Evolutionary conservation across 2,329 filamentous ascomycete species (phyloP), one percentile per base, ranked within the genome.

Genomic region (Ophiostoma perfectum): DNA sequence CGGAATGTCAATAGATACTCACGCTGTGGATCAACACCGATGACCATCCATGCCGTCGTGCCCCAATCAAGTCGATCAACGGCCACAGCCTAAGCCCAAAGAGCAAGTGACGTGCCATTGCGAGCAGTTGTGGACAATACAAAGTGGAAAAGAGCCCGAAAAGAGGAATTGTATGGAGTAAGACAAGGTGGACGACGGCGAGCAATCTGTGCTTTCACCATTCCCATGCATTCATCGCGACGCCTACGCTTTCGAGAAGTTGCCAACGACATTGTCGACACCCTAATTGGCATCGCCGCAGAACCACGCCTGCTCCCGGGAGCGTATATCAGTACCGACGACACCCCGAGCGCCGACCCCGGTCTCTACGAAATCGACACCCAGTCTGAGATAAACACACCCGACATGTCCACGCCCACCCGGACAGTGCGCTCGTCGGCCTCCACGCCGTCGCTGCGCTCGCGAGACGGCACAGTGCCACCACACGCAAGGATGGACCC

Each of bases 361-460:
- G 58, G 45, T 18, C 27, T 62, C 38, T 11, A 11, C 5, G 18
- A 42, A n/a, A 27, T 52, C 6, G 55, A 67, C 16, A 11, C 66
- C 39, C 3, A 39, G 38, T 11, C 27, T 6, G 39, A 36, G 7
- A 18, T 18, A 55, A 27, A 7, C 49, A 47, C 65, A 1, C 42
- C 55, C 7, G 55, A 12, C 63, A 68, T 65, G 68, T 18, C 69
- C 41, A 41, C 67, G 9, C 70, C 66, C 9, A 45, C 64, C 71
- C 74, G 73, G 75, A 77, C 79, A 58, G 78, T 85, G 70, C 81
- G 80, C 74, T 93, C 90, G 27, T 89, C 86, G 68, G 91, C 91
- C 65, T 93, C 91, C 67, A 93, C 90, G 69, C 91, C 91, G 47
- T 93, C 90, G 39, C 80, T 94, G 74, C 86, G 91, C 70, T 90